Evolutionary conservation across 139 green algal species (phyloP).

Genomic region (Chlamydomonas schloesseri): DNA sequence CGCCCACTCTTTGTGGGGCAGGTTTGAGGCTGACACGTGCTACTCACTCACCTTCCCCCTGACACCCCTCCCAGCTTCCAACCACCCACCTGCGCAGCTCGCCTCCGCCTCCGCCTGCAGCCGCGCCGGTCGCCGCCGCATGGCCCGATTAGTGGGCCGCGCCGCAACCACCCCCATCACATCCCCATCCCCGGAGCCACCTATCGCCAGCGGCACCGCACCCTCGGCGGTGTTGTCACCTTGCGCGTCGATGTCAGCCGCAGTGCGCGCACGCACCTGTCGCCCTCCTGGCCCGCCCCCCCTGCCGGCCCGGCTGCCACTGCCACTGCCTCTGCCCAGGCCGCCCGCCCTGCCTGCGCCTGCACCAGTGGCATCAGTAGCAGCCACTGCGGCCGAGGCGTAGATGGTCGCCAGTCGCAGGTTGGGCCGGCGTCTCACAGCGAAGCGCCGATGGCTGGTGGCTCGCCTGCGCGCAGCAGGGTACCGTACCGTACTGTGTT

Average conservation of each 20-base stretch:
- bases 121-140: slow-evolving; percentile 63
- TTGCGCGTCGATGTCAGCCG: too few relatives aligned
- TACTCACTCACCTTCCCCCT: too few relatives aligned
- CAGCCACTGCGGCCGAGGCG: neutral
- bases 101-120: slow-evolving; percentile 49
- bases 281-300: too few relatives aligned
- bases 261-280: too few relatives aligned
- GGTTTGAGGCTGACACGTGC: too few relatives aligned
- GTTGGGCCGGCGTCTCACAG: slow-evolving; percentile 28
- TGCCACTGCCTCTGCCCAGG: neutral
- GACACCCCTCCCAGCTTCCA: too few relatives aligned
- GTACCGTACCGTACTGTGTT: neutral
- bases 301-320: neutral
- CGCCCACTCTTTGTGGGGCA: too few relatives aligned
- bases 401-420: slow-evolving; percentile 28
- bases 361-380: neutral
- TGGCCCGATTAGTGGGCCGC: slow-evolving; percentile 64
- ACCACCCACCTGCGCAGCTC: slow-evolving; percentile 5
- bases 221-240: neutral
- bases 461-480: slow-evolving; percentile 34
- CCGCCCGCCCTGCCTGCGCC: neutral
- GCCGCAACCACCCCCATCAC: too few relatives aligned
- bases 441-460: slow-evolving; percentile 43
- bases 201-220: neutral
- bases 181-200: neutral